Evolutionary conservation across 108 stramenopile genomes (phyloP).

Genomic region (Cylindrotheca closterium): DNA sequence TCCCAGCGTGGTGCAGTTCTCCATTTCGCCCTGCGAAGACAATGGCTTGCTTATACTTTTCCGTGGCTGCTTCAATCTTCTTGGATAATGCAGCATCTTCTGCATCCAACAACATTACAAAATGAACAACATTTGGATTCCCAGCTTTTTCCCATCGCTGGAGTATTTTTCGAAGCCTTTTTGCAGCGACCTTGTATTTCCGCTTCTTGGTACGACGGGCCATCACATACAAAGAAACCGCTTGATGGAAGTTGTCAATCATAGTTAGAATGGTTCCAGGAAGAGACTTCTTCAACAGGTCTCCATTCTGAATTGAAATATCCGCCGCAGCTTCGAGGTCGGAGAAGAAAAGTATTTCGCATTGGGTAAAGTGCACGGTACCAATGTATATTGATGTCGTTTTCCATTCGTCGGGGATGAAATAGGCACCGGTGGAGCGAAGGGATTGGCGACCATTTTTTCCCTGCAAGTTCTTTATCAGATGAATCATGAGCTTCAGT

Average conservation of each 20-base stretch:
- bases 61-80: slow-evolving; percentile 1
- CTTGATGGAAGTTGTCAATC: slow-evolving; percentile 6
- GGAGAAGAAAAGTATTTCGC: too few relatives aligned
- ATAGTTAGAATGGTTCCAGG: too few relatives aligned
- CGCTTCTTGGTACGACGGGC: not conserved
- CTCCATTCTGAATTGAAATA: too few relatives aligned
- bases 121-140: slow-evolving; percentile 8
- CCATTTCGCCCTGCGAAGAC: not conserved
- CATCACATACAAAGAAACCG: slow-evolving; percentile 2
- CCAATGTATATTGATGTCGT: not conserved
- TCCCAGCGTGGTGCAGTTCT: not conserved
- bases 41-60: not conserved
- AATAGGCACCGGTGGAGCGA: too few relatives aligned
- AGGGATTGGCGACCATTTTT: too few relatives aligned
- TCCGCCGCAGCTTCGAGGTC: too few relatives aligned
- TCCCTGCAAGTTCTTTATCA: too few relatives aligned
- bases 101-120: slow-evolving; percentile 1
- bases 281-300: too few relatives aligned
- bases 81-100: not conserved
- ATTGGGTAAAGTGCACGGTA: not conserved
- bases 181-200: slow-evolving; percentile 6
- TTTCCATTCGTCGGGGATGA: too few relatives aligned
- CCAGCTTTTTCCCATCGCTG: not conserved
- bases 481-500: too few relatives aligned
- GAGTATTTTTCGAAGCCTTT: not conserved